phyloP scores from a whole-genome alignment of 768 basidiomycete genomes.

The Mycena albidolilacea region DNA sequence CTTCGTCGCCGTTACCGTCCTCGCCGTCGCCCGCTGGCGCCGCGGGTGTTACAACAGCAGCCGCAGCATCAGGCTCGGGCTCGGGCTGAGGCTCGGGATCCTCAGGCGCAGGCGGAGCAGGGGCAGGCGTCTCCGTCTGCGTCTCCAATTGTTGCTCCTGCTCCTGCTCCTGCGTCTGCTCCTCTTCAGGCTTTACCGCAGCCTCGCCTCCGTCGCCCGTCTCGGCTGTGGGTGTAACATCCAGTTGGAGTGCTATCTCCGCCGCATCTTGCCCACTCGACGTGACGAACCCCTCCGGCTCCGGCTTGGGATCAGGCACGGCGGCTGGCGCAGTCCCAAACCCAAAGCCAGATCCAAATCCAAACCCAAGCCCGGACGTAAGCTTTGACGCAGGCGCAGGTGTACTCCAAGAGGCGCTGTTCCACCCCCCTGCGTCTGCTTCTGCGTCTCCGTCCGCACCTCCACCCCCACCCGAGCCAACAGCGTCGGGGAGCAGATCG shows the following conservation, averaged over 20 bases:
- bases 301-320: conserved; percentile 7
- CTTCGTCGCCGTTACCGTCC: conserved; percentile 20
- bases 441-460: conserved; percentile 12
- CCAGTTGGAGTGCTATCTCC: conserved; percentile 7
- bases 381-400: conserved; percentile 18
- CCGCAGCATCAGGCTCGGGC: conserved; percentile 14
- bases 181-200: conserved; percentile 11
- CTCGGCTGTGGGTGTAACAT: conserved; percentile 17
- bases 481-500: conserved; percentile 8
- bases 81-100: conserved; percentile 14
- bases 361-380: neutral
- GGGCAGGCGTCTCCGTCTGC: conserved; percentile 18
- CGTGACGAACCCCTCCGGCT: conserved; percentile 14
- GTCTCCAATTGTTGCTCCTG: conserved; percentile 9
- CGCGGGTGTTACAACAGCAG: conserved; percentile 9
- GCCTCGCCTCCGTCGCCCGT: conserved; percentile 22
- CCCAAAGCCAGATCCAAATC: conserved; percentile 14
- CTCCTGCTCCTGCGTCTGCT: conserved; percentile 9
- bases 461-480: conserved; percentile 2
- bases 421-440: conserved; percentile 8
- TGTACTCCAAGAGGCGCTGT: conserved; percentile 14
- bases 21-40: conserved; percentile 21
- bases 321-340: conserved; percentile 8
- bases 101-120: conserved; percentile 19
- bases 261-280: conserved; percentile 20